Evolutionary conservation across 495 filamentous ascomycete genomes (phyloP), one percentile per base, ranked within the genome.

Genomic region (Penicillium pancosmium): DNA sequence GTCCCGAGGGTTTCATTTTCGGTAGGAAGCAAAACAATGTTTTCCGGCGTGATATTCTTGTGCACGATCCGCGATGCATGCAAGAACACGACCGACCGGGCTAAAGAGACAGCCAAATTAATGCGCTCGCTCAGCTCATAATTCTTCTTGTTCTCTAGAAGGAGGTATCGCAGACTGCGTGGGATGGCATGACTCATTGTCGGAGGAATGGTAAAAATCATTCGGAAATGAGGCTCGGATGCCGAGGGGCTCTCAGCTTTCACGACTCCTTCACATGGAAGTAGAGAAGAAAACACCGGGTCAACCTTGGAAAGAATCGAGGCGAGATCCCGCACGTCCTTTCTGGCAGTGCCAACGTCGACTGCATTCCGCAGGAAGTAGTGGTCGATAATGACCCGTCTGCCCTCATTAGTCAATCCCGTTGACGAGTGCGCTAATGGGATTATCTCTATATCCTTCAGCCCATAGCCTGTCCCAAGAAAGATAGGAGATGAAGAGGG

Each of bases 1-100:
- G 44, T 43, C 21, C 25, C 52, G 33, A 41, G 15, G 3, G 11
- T n/a, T 6, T 49, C 34, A 11, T 34, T 23, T 16, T 16, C 10
- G 5, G 43, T 18, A 4, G 10, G 44, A 13, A 60, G 25, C 2
- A 51, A 5, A 27, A 60, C 18, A 15, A 59, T 59, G 23, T 21
- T 59, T 23, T 59, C 57, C 7, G 57, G 57, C 1, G 40, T 21
- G 21, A 59, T 59, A 13, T 54, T 49, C 51, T 59, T 59, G 43
- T 59, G 57, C 1, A 59, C 57, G 23, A 59, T 38, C 9, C 34
- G 15, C 31, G 46, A 54, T 33, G 57, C n/a, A n/a, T 59, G 57
- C 10, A 59, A 13, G 21, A 38, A 59, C 1, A 46, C 43, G 1
- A 59, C 51, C 5, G 57, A 47, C 33, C 55, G 48, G n/a, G 55